A percentile compares a stretch with the other conserved stretches of the same genome.
Conservation (phyloP, 306 rosid genomes). For the Vigna trinervia region DNA sequence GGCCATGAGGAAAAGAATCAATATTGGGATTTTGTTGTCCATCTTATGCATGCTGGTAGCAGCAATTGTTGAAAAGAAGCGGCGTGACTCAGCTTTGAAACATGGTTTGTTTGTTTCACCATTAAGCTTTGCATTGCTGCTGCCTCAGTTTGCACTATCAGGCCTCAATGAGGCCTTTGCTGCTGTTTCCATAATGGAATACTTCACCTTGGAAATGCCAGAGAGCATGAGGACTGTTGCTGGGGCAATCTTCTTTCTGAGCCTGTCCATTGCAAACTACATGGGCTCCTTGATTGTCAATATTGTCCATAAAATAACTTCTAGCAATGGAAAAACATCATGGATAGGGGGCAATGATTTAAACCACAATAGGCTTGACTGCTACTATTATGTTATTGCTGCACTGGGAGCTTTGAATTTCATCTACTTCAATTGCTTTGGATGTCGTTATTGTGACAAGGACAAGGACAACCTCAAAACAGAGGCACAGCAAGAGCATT, state of each 20-base stretch:
- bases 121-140: conserved; percentile 48
- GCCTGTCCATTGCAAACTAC: conserved; percentile 69
- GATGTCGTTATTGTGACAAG: conserved; percentile 33
- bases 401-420: conserved; percentile 59
- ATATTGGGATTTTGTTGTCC: conserved; percentile 68
- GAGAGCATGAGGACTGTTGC: conserved; percentile 81
- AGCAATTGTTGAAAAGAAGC: conserved; percentile 61
- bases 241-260: conserved; percentile 77
- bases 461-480: neutral
- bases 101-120: conserved; percentile 54
- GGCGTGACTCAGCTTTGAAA: conserved; percentile 59
- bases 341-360: conserved; percentile 80
- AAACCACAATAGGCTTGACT: conserved; percentile 61
- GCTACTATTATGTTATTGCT: conserved; percentile 67
- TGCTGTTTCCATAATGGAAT: conserved; percentile 75
- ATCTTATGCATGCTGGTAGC: conserved; percentile 69
- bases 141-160: conserved; percentile 67
- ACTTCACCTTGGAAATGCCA: conserved; percentile 69
- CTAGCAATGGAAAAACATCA: conserved; percentile 42
- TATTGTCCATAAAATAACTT: conserved; percentile 51
- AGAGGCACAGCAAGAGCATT: conserved; percentile 38
- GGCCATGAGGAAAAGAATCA: conserved; percentile 58
- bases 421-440: conserved; percentile 66
- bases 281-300: conserved; percentile 61
- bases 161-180: conserved; percentile 80